Evolutionary conservation across 2,329 filamentous ascomycete species (phyloP).

Genomic region (Emmonsiellopsis sp.): DNA sequence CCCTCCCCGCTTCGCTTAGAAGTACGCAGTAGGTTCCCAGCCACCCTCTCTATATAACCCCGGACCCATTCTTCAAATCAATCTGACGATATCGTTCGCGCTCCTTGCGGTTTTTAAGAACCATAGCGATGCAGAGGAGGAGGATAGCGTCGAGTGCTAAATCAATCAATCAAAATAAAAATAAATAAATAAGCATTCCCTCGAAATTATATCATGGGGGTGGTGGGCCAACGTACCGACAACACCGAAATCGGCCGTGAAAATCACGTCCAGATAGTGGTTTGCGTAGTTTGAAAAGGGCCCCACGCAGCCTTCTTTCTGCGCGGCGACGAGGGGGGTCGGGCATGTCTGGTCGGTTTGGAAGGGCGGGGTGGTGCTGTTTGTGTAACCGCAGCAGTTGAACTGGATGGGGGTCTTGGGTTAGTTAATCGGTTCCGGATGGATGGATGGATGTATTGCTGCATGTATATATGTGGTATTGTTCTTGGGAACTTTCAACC

Average conservation of each 20-base stretch:
- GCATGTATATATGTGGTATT: too few species aligned
- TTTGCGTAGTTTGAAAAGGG: slow-evolving; percentile 62
- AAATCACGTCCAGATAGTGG: slow-evolving; percentile 62
- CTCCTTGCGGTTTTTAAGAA: slow-evolving; percentile 74
- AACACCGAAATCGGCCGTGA: slow-evolving; percentile 71
- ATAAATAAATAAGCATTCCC: background rate
- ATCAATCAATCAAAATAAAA: background rate
- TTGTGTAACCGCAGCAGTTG: slow-evolving; percentile 69
- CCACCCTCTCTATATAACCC: slow-evolving; percentile 34
- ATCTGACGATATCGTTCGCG: slow-evolving; percentile 69
- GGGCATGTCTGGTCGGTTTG: slow-evolving; percentile 59
- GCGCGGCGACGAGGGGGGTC: slow-evolving; percentile 59
- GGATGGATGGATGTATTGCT: too few species aligned
- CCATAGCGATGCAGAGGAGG: slow-evolving; percentile 61
- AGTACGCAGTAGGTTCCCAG: too few species aligned
- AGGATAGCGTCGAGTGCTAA: slow-evolving; percentile 55
- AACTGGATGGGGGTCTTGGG: slow-evolving; percentile 42
- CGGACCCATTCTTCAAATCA: slow-evolving; percentile 62
- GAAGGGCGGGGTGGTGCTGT: slow-evolving; percentile 63
- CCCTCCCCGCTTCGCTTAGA: too few species aligned
- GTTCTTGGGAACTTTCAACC: too few species aligned
- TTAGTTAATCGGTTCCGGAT: too few species aligned
- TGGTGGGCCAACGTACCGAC: slow-evolving; percentile 43
- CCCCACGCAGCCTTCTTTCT: slow-evolving; percentile 59
- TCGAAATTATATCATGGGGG: too few species aligned